Conservation (phyloP, 441 rosid genomes). For the Eruca vesicaria region DNA sequence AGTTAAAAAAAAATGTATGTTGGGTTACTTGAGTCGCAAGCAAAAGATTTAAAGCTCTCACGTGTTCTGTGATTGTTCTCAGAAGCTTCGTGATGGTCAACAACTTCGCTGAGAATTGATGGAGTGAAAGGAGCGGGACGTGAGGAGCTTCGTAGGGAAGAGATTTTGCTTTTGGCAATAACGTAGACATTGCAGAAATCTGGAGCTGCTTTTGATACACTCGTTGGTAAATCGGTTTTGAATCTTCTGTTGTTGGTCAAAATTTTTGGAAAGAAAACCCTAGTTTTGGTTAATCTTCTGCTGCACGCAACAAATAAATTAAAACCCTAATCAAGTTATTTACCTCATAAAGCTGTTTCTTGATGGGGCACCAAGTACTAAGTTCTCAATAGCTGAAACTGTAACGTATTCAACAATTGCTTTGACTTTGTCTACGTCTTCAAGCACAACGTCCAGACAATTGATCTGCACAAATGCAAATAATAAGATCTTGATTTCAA, state of each 20-base stretch:
- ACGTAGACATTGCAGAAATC: conserved; percentile 88
- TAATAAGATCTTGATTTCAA: background rate
- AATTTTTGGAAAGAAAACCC: background rate
- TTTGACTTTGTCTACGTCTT: conserved; percentile 64
- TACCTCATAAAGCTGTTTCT: conserved; percentile 75
- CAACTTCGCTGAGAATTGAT: conserved; percentile 51
- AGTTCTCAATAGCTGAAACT: conserved; percentile 60
- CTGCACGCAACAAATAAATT: background rate
- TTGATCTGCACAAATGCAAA: conserved; percentile 42
- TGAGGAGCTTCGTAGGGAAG: conserved; percentile 56
- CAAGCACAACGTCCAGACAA: conserved; percentile 62
- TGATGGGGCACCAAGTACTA: conserved; percentile 81
- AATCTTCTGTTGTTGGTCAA: conserved; percentile 49
- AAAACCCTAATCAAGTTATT: background rate
- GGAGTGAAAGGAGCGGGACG: conserved; percentile 71
- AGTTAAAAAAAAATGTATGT: background rate
- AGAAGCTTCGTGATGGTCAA: conserved; percentile 32
- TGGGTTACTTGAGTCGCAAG: conserved; percentile 20
- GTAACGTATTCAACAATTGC: conserved; percentile 78
- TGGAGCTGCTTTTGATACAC: conserved; percentile 70
- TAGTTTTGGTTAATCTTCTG: conserved; percentile 17
- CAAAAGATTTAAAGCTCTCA: conserved; percentile 23
- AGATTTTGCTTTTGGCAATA: conserved; percentile 72
- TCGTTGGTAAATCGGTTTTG: conserved; percentile 63
- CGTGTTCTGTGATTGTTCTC: conserved; percentile 44